Evolutionary conservation across 78 protist genomes (phyloP).

Genomic region (Protostelium mycophagum): DNA sequence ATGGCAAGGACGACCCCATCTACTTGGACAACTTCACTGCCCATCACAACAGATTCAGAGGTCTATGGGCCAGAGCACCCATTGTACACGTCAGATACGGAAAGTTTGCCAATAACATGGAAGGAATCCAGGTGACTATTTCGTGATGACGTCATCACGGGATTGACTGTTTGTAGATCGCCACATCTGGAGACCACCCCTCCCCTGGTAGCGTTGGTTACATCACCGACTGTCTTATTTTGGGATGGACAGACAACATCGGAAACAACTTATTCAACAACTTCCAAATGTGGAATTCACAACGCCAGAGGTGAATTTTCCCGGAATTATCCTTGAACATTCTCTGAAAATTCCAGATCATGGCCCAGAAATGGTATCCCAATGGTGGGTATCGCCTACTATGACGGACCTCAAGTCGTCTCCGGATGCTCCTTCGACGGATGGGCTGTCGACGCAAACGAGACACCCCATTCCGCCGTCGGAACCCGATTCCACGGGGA

Average conservation of each 20-base stretch:
- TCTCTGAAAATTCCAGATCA: neutral
- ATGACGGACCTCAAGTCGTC: neutral
- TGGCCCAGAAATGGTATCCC: neutral
- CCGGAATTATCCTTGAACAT: no score
- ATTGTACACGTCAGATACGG: neutral
- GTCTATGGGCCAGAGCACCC: neutral
- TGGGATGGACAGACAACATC: neutral
- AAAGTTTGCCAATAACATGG: neutral
- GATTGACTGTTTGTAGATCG: no score
- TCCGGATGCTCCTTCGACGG: neutral
- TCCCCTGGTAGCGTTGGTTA: neutral
- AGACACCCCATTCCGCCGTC: neutral
- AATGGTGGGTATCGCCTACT: neutral
- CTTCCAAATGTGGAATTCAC: neutral
- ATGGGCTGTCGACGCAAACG: neutral
- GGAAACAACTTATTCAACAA: neutral
- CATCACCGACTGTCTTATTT: neutral
- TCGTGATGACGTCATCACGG: no score
- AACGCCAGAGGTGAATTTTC: neutral
- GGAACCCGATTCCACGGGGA: neutral
- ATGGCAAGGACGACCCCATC: neutral
- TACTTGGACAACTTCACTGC: neutral
- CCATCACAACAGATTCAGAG: neutral
- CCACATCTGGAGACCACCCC: neutral
- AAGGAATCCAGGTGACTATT: neutral